These are phyloP conservation scores for Phytophthora syringae DNA, from an alignment of 352 stramenopile genomes.

Conservation along the genomic window DNA sequence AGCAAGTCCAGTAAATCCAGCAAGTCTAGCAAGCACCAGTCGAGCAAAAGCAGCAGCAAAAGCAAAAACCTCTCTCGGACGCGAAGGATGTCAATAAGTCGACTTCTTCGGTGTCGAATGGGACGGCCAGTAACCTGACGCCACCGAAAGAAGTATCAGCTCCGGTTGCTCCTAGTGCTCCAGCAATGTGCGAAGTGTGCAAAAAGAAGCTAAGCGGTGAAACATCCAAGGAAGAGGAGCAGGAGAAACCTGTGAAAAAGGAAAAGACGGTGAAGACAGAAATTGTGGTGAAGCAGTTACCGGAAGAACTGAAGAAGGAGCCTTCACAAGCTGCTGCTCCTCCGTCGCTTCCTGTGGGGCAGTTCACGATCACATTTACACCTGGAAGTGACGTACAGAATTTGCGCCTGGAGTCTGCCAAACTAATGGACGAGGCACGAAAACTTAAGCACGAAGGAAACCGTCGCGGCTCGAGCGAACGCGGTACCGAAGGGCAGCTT, in stretches of 20 bases:
- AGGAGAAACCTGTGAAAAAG: constrained; percentile 32
- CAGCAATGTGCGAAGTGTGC: constrained; percentile 60
- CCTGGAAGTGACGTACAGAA: constrained; percentile 56
- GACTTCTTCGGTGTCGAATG: constrained; percentile 22
- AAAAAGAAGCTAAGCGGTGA: constrained; percentile 67
- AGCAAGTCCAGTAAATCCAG: constrained; percentile 36
- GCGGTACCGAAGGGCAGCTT: constrained; percentile 49
- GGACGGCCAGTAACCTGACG: constrained; percentile 23
- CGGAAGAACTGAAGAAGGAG: constrained; percentile 43
- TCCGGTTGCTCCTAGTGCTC: constrained; percentile 36
- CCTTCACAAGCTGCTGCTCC: constrained; percentile 9
- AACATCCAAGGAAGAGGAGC: constrained; percentile 32
- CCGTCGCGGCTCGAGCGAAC: constrained; percentile 50
- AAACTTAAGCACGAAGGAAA: constrained; percentile 88
- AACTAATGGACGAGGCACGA: constrained; percentile 71
- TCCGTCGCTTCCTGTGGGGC: constrained; percentile 18
- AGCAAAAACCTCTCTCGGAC: constrained; percentile 25
- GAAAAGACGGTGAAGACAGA: constrained; percentile 47
- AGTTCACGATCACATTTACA: constrained; percentile 59
- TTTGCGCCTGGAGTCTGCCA: constrained; percentile 52
- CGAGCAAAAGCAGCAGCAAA: constrained; percentile 37
- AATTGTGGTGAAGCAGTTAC: constrained; percentile 31
- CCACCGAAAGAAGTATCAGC: constrained; percentile 20
- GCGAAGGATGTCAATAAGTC: constrained; percentile 30
- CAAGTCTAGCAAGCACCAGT: constrained; percentile 36